Percentiles rank a stretch among this genome's conserved stretches.
phyloP scores from a whole-genome alignment of 768 basidiomycete genomes.

The Hericium erinaceus region DNA sequence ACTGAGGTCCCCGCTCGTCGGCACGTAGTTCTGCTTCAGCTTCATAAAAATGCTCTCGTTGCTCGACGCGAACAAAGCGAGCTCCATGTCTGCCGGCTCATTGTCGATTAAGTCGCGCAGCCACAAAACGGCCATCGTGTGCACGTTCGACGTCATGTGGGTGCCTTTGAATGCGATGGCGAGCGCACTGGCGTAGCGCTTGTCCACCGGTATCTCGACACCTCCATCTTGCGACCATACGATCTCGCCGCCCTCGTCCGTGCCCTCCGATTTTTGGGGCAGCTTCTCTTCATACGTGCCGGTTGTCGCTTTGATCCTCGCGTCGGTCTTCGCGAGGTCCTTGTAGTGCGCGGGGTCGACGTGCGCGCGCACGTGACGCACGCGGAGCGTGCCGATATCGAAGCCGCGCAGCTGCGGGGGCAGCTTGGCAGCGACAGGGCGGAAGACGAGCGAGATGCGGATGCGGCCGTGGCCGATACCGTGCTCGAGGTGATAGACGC shows the following conservation, averaged over 20 bases:
- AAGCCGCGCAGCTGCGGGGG: conserved; percentile 53
- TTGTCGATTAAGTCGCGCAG: conserved; percentile 46
- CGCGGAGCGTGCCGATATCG: conserved; percentile 61
- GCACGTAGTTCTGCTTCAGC: conserved; percentile 24
- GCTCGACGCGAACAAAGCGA: conserved; percentile 29
- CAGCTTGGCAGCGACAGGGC: conserved; percentile 50
- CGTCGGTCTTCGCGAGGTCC: conserved; percentile 30
- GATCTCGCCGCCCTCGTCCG: conserved; percentile 21
- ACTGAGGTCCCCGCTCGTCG: conserved; percentile 20
- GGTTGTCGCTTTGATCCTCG: conserved; percentile 33
- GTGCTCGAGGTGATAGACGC: conserved; percentile 55
- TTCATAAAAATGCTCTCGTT: conserved; percentile 20
- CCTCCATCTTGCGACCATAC: conserved; percentile 29
- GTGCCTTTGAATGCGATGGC: conserved; percentile 34
- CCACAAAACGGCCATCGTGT: conserved; percentile 41
- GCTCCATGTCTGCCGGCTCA: conserved; percentile 32
- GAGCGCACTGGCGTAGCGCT: conserved; percentile 38
- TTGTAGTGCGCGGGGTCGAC: conserved; percentile 16
- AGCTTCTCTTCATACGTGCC: conserved; percentile 32
- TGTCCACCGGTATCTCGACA: conserved; percentile 36
- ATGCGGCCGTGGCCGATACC: conserved; percentile 62
- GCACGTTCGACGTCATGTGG: conserved; percentile 18
- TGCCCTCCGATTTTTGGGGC: conserved; percentile 24
- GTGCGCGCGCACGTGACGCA: conserved; percentile 26
- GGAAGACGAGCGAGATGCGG: conserved; percentile 58